Conservation (phyloP, 202 grass and related monocot genomes). For the Thinopyrum obtusiflorum region DNA sequence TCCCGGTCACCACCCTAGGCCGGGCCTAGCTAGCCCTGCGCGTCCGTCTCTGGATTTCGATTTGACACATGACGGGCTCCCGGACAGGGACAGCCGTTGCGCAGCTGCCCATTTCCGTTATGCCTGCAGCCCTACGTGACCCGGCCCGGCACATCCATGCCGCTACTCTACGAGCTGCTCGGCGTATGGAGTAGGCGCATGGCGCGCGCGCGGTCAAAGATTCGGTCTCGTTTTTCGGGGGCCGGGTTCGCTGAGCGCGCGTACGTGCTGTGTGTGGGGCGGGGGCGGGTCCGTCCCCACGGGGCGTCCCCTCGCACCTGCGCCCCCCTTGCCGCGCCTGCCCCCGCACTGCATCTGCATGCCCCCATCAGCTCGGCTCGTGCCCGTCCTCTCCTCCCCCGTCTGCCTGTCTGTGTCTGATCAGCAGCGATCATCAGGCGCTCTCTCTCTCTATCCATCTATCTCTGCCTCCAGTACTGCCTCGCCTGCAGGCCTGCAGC, state of each 20-base stretch:
- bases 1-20: background rate
- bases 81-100: background rate
- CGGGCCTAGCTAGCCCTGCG: too few species aligned
- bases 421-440: background rate
- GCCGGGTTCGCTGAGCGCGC: background rate
- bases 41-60: background rate
- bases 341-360: slow-evolving; percentile 9
- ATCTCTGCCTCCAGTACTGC: background rate
- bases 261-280: background rate
- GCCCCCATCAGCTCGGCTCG: slow-evolving; percentile 28
- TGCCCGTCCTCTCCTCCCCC: slow-evolving; percentile 16
- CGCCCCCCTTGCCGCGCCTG: background rate
- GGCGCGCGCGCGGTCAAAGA: slow-evolving; percentile 40
- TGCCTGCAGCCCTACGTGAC: background rate
- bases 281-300: background rate
- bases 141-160: background rate
- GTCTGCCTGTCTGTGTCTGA: background rate
- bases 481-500: background rate
- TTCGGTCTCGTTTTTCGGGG: slow-evolving; percentile 43
- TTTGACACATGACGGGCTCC: slow-evolving; percentile 16
- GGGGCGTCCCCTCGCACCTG: background rate
- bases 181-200: too few species aligned
- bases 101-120: slow-evolving; percentile 38
- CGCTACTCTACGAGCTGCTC: too few species aligned
- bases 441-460: background rate